Evolutionary conservation across 1,284 basidiomycete species (phyloP), one percentile per base, ranked within the genome.

Genomic region (Cryptococcus sp.): DNA sequence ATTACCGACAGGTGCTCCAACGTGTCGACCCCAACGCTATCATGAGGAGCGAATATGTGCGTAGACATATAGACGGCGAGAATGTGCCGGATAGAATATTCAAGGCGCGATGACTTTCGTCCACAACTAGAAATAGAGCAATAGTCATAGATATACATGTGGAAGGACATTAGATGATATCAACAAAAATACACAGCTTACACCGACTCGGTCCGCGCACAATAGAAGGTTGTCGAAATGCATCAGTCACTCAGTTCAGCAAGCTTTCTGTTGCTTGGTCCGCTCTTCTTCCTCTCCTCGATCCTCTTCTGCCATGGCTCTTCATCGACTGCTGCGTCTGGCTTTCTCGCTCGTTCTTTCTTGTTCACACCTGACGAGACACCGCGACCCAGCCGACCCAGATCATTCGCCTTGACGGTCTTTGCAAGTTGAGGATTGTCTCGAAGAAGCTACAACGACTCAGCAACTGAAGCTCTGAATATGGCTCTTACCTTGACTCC

Each of bases 1-100:
- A 92, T 63, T 98, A 93, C 78, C 79, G 87, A 25, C 72, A 77
- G 17, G 85, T 94, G 30, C 77, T 95, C 43, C 75, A 86, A 46
- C 75, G 82, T 13, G 87, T 90, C 40, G 95, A 99, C 79, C 91
- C 93, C 0, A 72, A 83, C 50, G 89, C 89, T 46, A 79, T 91
- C 54, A 89, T 96, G 80, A 70, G 80, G 43, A 83, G 82, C 57
- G 81, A 81, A 50, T 84, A 85, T 64, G 77, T 82, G 1, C 67
- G 78, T 52, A 67, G 84, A 25, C 83, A 85, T 65, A 67, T 85
- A 39, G 68, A 82, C 1, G 82, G 81, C 1, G 77, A 80, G 49
- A 65, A 70, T 35, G 62, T 78, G 8, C 65, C 63, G 2, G 66
- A 69, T 38, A 65, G 76, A 40, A 47, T 72, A 25, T 78, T 77